Base-by-base conservation (phyloP, 805 yeast species). In the Candida orba region DNA sequence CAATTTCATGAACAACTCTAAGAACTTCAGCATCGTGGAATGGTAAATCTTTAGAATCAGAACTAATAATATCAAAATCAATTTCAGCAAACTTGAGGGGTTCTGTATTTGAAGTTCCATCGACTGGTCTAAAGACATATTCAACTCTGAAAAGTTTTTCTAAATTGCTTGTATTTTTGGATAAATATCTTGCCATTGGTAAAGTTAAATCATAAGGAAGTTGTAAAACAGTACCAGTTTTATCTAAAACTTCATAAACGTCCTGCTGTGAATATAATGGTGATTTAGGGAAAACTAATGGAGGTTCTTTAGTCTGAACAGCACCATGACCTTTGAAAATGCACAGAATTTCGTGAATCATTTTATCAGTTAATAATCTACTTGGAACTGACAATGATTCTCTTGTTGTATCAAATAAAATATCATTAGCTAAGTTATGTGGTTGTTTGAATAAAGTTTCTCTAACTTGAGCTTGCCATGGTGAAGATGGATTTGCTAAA, bases 401-500 rank as follows among this genome's bases (percentile, higher is more conserved):
- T 20, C 60, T 59, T 1, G 61, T 40, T 38, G 71, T 71, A 46
- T 90, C 98, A 62, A 84, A 93, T 47, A 93, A 68, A 13, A 88
- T 75, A 60, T 88, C 96, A 51, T 82, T 80, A 0, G 95, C 95
- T 46, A 85, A 71, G 61, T 82, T 81, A 54, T 88, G 83, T 0
- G 96, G 89, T 53, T 87, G 95, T 14, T 84, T 72, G 61, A 93
- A 93, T 31, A 93, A 65, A 0, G 93, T 84, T 42, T 83, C 84
- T 56, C 96, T 75, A 0, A 93, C 96, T 60, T 89, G 95, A 50
- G 81, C 86, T 51, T 90, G 93, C 95, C 96, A 89, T 1, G 95
- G 90, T 0, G 96, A 86, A 1, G 93, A 79, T 0, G 96, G 91
- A 59, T 89, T 90, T 0, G 95, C 84, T 45, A 93, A 64, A 25